A percentile compares a stretch with the other conserved stretches of the same genome.
These are phyloP conservation scores for Fusarium robinianum DNA, from an alignment of 2,329 filamentous ascomycete genomes.

Conservation along the genomic window DNA sequence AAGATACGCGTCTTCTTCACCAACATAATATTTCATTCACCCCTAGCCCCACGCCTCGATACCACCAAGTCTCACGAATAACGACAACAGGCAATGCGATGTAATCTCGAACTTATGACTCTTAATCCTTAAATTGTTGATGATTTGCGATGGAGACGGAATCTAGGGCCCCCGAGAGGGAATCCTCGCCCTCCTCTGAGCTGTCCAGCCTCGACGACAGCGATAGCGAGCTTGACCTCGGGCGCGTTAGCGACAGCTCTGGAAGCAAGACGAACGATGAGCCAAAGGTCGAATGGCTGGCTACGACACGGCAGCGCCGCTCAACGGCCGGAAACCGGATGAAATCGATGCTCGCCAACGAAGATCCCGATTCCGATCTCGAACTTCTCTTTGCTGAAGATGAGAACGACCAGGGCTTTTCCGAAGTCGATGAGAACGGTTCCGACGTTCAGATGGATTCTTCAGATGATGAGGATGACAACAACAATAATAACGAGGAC, in stretches of 20 bases:
- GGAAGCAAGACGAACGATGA: constrained; percentile 44
- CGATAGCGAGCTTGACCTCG: constrained; percentile 37
- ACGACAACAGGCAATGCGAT: constrained; percentile 21
- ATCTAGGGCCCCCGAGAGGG: constrained; percentile 39
- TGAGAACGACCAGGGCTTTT: constrained; percentile 70
- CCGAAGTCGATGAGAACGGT: constrained; percentile 66
- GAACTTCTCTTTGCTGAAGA: constrained; percentile 77
- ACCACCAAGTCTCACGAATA: constrained; percentile 2
- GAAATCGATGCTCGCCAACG: constrained; percentile 75
- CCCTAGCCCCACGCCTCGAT: constrained; percentile 15
- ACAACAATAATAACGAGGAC: constrained; percentile 61
- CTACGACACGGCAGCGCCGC: constrained; percentile 73
- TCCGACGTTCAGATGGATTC: constrained; percentile 87
- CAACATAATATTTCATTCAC: constrained; percentile 25
- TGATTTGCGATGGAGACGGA: constrained; percentile 38
- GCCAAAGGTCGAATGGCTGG: constrained; percentile 66
- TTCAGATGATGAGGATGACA: constrained; percentile 81
- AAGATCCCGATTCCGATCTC: constrained; percentile 71
- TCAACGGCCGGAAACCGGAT: constrained; percentile 85
- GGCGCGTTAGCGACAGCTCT: constrained; percentile 39
- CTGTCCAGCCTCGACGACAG: constrained; percentile 38
- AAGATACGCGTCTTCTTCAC: constrained; percentile 31
- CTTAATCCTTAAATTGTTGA: constrained; percentile 5
- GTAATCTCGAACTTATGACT: constrained; percentile 19
- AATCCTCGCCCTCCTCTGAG: constrained; percentile 41